Base-by-base conservation (phyloP, 2,329 filamentous ascomycete species). In the Lachnellula suecica region DNA sequence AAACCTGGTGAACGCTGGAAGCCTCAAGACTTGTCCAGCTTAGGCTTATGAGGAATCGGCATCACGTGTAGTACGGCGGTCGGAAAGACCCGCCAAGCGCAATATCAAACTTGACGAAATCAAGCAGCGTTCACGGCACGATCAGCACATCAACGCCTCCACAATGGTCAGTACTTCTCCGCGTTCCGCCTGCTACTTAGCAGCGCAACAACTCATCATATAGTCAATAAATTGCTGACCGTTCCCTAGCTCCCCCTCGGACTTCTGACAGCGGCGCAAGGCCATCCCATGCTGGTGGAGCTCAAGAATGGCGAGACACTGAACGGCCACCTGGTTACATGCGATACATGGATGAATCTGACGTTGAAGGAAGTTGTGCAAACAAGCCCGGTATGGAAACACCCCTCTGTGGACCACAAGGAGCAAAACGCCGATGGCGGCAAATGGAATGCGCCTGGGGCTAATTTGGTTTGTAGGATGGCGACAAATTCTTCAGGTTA, bases 261-360 rank as follows among this genome's bases (percentile, higher is more conserved):
- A 68, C 86, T 99, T 46, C 82, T 99, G 58, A 97, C 90, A 66
- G 93, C 93, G 65, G 92, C 94, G 61, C 92, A 97, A 78, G 94
- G 94, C 80, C 91, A 97, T 71, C 93, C 94, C 4, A 97, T 97
- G 88, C 87, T 96, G 52, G 92, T 97, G 61, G 92, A 97, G 78
- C 87, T 97, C 61, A 97, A 97, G 79, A 96, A 93, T 68, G 92
- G 92, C 75, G 92, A 99, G 74, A 97, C 94, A 0, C 82, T 99
- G 56, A 99, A 97, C 74, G 94, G 94, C 58, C 91, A 97, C 68
- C 79, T 99, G 54, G 88, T 97, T 71, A 91, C 88, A 72, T 99
- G 93, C 84, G 94, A 99, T 72, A 99, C 93, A 44, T 99, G 94
- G 91, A 99, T 99, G 94, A 99, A 99, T 75, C 77, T 99, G 63